phyloP scores from a whole-genome alignment of 2,329 filamentous ascomycete species.

The Phialophora expanda region DNA sequence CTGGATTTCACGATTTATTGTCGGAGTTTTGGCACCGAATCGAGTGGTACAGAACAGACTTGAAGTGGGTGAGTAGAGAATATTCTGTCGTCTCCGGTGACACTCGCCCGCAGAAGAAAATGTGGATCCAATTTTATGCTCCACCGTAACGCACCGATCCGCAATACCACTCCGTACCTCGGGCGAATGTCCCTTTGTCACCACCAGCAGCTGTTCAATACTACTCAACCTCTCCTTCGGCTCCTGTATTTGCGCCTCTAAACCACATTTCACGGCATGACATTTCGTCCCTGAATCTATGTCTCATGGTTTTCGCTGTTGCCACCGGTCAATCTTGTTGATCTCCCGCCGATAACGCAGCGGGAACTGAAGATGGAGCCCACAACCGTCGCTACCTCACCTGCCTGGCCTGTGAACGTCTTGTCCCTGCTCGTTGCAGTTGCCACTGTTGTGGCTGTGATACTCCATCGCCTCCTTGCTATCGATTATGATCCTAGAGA shows the following conservation, averaged over 20 bases:
- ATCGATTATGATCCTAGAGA: constrained; percentile 18
- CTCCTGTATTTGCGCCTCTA: background rate
- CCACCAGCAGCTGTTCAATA: background rate
- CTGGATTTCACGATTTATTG: too few species aligned
- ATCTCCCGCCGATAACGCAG: background rate
- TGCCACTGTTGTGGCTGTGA: background rate
- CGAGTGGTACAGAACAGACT: background rate
- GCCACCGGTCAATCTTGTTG: background rate
- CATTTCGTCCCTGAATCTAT: background rate
- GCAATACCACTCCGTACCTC: too few species aligned
- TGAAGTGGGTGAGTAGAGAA: background rate
- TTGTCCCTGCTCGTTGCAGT: constrained; percentile 7
- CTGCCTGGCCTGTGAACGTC: constrained; percentile 10
- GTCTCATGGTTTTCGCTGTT: background rate
- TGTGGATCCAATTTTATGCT: background rate
- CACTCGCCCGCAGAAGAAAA: background rate
- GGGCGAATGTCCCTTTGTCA: background rate
- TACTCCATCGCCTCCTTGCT: constrained; percentile 6
- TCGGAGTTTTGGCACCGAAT: too few species aligned
- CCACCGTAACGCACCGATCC: too few species aligned
- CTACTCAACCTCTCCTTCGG: background rate
- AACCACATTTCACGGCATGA: too few species aligned
- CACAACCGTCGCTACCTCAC: constrained; percentile 1
- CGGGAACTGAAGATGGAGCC: background rate
- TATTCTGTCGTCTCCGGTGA: background rate